Conservation (phyloP, 2,329 filamentous ascomycete genomes). For the Truncatella angustata region DNA sequence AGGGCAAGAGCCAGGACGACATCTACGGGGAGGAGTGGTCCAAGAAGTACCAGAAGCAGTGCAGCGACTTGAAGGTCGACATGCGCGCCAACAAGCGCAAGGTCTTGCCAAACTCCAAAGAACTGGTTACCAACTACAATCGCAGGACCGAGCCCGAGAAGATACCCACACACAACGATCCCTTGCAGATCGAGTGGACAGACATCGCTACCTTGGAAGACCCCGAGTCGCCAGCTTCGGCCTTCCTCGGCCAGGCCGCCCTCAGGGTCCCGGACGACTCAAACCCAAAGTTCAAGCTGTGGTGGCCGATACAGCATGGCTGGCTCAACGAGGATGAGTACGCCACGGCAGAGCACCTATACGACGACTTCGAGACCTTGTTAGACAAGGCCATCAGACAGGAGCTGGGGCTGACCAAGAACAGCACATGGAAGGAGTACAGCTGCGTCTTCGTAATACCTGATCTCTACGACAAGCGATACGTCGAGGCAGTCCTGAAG, state of each 20-base stretch:
- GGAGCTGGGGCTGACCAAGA: constrained; percentile 76
- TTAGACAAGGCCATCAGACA: constrained; percentile 81
- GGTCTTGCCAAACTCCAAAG: constrained; percentile 95
- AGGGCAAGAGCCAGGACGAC: constrained; percentile 66
- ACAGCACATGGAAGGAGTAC: constrained; percentile 84
- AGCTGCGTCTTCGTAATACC: constrained; percentile 97
- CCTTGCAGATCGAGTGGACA: constrained; percentile 92
- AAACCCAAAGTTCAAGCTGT: constrained; percentile 83
- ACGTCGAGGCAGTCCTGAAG: constrained; percentile 80
- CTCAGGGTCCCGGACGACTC: constrained; percentile 87
- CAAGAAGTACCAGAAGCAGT: constrained; percentile 77
- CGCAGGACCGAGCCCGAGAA: constrained; percentile 77
- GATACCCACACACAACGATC: constrained; percentile 93
- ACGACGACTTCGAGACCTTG: constrained; percentile 83
- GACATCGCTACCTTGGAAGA: constrained; percentile 68
- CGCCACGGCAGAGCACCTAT: constrained; percentile 72
- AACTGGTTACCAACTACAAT: constrained; percentile 94
- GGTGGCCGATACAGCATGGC: constrained; percentile 86
- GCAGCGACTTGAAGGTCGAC: constrained; percentile 79
- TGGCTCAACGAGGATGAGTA: constrained; percentile 93
- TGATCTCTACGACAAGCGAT: constrained; percentile 92
- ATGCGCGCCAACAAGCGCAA: constrained; percentile 94
- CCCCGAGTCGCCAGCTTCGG: constrained; percentile 58
- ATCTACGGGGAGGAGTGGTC: constrained; percentile 82
- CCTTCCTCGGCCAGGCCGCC: constrained; percentile 79